Evolutionary conservation across 1,284 basidiomycete genomes (phyloP), one percentile per base, ranked within the genome.

Genomic region (Naganishia albida): DNA sequence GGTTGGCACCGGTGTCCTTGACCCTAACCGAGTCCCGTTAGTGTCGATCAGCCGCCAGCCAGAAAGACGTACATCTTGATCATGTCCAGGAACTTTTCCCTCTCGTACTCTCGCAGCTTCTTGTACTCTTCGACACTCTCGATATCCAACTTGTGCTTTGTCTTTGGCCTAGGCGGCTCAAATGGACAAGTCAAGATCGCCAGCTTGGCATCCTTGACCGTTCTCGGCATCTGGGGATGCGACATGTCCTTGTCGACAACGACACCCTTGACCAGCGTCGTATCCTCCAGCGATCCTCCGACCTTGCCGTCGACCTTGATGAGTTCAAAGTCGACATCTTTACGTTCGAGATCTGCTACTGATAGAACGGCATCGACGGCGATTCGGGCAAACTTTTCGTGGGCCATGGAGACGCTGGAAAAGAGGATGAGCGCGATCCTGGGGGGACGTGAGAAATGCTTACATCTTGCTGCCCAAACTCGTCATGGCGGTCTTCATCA

Each of bases 261-360:
- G 50, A 97, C 93, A 60, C 70, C 70, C 62, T 71, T 66, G 78
- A 96, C 93, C 71, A 96, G 85, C 38, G 85, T 85, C 8, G 92
- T 98, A 80, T 99, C 96, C 39, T 92, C 92, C 52, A 99, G 86
- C 10, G 91, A 91, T 50, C 96, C 95, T 62, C 95, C 96, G 70
- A 98, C 93, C 82, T 99, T 99, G 75, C 95, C 95, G 74, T 97
- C 92, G 38, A 99, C 95, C 80, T 99, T 99, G 85, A 99, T 98
- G 69, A 99, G 84, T 81, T 99, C 95, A 79, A 99, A 99, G 67
- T 91, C 89, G 26, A 99, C 95, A 78, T 99, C 96, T 67, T 88
- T 87, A 65, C 96, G 88, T 70, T 94, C 87, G 62, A 99, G 83
- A 78, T 99, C 95, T 16, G 95, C 95, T 12, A 99, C 96, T 0